Evolutionary conservation across 2,329 filamentous ascomycete species (phyloP).

Genomic region (Fusarium temperatum): DNA sequence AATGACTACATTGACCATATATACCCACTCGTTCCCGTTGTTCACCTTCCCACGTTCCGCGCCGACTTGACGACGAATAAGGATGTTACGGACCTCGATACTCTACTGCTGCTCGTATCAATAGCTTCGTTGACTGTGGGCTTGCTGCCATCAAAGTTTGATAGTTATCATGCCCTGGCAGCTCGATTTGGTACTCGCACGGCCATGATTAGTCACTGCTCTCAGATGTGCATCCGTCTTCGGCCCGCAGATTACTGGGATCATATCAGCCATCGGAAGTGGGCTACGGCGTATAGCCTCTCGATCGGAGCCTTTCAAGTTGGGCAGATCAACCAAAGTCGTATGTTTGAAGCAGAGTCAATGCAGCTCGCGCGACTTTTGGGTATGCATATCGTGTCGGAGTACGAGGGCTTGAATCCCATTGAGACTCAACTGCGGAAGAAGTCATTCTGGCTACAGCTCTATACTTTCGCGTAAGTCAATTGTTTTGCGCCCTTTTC

Average conservation of each 20-base stretch:
- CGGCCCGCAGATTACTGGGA: slow-evolving; percentile 2
- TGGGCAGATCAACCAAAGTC: neutral
- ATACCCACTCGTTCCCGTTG: neutral
- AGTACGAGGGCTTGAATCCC: neutral
- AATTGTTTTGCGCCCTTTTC: too few species aligned
- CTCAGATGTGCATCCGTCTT: neutral
- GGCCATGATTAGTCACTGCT: neutral
- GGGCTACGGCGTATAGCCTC: neutral
- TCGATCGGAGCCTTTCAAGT: neutral
- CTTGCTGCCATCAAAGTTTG: neutral
- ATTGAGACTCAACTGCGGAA: neutral
- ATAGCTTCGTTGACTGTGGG: neutral
- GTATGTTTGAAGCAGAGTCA: neutral
- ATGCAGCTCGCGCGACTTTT: neutral
- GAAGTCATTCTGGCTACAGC: neutral
- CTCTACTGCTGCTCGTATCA: neutral
- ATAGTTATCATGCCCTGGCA: neutral
- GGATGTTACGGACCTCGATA: neutral
- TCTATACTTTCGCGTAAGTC: neutral
- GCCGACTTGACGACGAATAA: neutral
- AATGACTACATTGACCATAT: neutral
- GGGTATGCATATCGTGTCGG: neutral
- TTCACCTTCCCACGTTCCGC: neutral
- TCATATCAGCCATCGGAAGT: slow-evolving; percentile 1
- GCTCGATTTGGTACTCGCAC: neutral